A percentile compares a stretch with the other conserved stretches of the same genome.
Conservation (phyloP, 768 basidiomycete genomes). For the Sistotremastrum suecicum region DNA sequence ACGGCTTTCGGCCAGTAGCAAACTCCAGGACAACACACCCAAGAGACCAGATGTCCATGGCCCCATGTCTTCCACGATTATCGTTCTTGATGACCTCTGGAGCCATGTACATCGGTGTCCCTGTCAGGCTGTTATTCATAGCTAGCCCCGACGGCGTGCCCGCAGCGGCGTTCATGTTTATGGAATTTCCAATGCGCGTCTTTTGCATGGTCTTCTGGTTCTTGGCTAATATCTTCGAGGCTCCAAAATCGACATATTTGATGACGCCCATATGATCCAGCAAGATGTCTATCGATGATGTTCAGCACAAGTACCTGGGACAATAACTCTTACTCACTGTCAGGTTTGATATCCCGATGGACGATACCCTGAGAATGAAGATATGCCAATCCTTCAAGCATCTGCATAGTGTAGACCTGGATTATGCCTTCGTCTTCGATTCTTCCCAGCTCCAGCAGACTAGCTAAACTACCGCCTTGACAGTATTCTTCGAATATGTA, state of each 20-base stretch:
- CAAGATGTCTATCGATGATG: slow-evolving; percentile 62
- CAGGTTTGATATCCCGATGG: slow-evolving; percentile 96
- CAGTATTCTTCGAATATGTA: slow-evolving; percentile 99
- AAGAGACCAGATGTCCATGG: slow-evolving; percentile 97
- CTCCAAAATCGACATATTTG: slow-evolving; percentile 96
- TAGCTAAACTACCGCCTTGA: slow-evolving; percentile 84
- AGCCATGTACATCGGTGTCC: slow-evolving; percentile 99
- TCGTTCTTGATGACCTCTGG: slow-evolving; percentile 97
- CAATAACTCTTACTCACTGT: slow-evolving; percentile 50
- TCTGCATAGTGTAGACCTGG: slow-evolving; percentile 92
- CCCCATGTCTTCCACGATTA: slow-evolving; percentile 72
- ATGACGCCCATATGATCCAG: slow-evolving; percentile 82
- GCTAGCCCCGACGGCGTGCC: slow-evolving; percentile 21
- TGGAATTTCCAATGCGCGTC: slow-evolving; percentile 34
- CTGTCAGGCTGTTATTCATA: slow-evolving; percentile 79
- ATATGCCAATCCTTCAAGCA: slow-evolving; percentile 89
- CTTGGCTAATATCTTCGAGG: slow-evolving; percentile 89
- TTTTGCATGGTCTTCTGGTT: slow-evolving; percentile 71
- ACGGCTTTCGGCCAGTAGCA: slow-evolving; percentile 92
- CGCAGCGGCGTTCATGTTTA: background rate
- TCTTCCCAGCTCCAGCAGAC: slow-evolving; percentile 79
- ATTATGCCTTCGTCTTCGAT: slow-evolving; percentile 96
- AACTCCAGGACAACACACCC: slow-evolving; percentile 97
- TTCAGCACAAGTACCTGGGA: slow-evolving; percentile 1
- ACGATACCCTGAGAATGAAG: slow-evolving; percentile 86